Percentiles rank a stretch among this genome's conserved stretches.
Evolutionary conservation across 306 rosid species (phyloP).

Genomic region (Ceratonia siliqua): DNA sequence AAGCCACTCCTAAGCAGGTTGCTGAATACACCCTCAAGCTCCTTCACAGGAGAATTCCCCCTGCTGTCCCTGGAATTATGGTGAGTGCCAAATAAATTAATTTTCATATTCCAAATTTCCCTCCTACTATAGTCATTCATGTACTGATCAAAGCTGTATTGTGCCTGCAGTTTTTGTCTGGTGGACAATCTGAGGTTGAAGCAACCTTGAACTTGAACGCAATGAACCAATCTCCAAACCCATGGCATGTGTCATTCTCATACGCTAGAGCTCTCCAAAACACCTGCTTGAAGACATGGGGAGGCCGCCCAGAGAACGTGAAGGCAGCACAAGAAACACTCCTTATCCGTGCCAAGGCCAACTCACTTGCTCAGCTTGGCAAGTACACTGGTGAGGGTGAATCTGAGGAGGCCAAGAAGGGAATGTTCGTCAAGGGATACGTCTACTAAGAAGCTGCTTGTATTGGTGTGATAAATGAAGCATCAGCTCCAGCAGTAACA

Average conservation of each 20-base stretch:
- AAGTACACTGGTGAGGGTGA: slow-evolving; percentile 95
- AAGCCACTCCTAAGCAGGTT: slow-evolving; percentile 71
- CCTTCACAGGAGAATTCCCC: slow-evolving; percentile 83
- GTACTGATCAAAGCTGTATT: slow-evolving; percentile 16
- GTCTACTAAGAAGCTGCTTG: slow-evolving; percentile 52
- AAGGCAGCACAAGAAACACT: slow-evolving; percentile 82
- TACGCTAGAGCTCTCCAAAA: slow-evolving; percentile 97
- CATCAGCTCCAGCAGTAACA: slow-evolving; percentile 24
- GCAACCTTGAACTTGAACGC: slow-evolving; percentile 95
- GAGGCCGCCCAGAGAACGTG: slow-evolving; percentile 83
- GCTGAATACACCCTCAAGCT: slow-evolving; percentile 87
- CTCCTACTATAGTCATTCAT: not conserved
- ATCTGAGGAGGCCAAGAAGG: slow-evolving; percentile 83
- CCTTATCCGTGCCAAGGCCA: slow-evolving; percentile 79
- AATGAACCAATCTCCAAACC: slow-evolving; percentile 75
- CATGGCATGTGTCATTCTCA: slow-evolving; percentile 98
- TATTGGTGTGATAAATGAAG: slow-evolving; percentile 38
- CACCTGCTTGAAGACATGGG: slow-evolving; percentile 92
- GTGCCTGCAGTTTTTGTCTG: slow-evolving; percentile 79
- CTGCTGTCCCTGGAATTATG: slow-evolving; percentile 98
- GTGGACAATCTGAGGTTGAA: slow-evolving; percentile 98
- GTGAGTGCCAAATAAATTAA: slow-evolving; percentile 39
- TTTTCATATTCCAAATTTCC: not conserved
- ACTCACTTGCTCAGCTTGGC: slow-evolving; percentile 94
- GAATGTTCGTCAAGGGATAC: slow-evolving; percentile 84